Percentiles rank a stretch among this genome's conserved stretches.
Conservation (phyloP, 257 asterid species). For the Plectranthus barbatus region DNA sequence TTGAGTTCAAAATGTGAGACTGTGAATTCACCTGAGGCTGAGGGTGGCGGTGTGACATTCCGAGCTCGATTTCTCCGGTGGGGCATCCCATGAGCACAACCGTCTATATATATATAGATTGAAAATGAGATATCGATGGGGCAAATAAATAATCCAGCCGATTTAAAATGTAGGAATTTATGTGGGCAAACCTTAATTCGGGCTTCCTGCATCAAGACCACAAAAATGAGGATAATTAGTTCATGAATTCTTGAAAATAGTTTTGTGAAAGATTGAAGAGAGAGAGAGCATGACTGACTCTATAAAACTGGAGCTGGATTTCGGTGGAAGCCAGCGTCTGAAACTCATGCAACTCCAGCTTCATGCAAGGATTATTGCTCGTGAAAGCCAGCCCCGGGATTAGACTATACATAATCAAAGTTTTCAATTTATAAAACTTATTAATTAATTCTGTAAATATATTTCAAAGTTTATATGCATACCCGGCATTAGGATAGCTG, state of each 20-base stretch:
- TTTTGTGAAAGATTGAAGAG: neutral
- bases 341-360: constrained; percentile 38
- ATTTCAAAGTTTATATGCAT: neutral
- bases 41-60: constrained; percentile 33
- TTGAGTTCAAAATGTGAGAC: neutral
- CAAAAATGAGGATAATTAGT: neutral
- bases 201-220: constrained; percentile 53
- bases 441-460: neutral
- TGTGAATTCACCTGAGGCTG: constrained; percentile 28
- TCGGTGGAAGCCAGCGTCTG: constrained; percentile 31
- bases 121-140: neutral
- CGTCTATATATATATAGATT: too few species aligned
- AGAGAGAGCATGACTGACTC: constrained; percentile 30
- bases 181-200: constrained; percentile 54
- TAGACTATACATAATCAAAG: neutral
- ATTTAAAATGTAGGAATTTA: neutral
- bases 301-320: constrained; percentile 57
- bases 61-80: constrained; percentile 76
- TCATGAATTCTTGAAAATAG: neutral
- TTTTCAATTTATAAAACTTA: neutral
- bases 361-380: constrained; percentile 48
- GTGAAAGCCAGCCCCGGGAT: constrained; percentile 68
- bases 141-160: too few species aligned
- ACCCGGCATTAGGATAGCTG: constrained; percentile 27
- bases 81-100: constrained; percentile 73